A percentile compares a stretch with the other conserved stretches of the same genome.
Evolutionary conservation across 495 filamentous ascomycete genomes (phyloP).

Genomic region (Darksidea phi): DNA sequence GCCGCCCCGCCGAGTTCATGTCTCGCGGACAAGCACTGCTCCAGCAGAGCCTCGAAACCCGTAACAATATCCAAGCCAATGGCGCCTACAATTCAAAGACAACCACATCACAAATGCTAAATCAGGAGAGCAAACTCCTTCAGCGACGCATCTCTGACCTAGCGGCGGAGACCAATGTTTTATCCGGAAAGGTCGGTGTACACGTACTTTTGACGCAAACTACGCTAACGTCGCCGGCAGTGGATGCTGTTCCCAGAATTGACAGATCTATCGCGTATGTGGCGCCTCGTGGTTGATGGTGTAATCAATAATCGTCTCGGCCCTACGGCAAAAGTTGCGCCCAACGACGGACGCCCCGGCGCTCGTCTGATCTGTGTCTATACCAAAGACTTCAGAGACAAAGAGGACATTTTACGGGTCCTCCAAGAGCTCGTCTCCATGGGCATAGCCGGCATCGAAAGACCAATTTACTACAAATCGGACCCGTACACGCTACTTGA

Average conservation of each 20-base stretch:
- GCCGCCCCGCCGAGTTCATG: slow-evolving; percentile 45
- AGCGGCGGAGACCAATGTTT: slow-evolving; percentile 55
- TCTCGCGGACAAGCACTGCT: slow-evolving; percentile 49
- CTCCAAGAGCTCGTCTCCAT: slow-evolving; percentile 58
- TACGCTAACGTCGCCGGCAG: slow-evolving; percentile 35
- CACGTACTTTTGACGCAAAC: neutral
- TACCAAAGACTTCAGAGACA: slow-evolving; percentile 69
- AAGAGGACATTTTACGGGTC: slow-evolving; percentile 66
- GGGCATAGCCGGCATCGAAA: slow-evolving; percentile 52
- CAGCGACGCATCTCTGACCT: slow-evolving; percentile 56
- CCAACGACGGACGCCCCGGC: slow-evolving; percentile 44
- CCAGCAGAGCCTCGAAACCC: slow-evolving; percentile 45
- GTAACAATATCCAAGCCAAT: slow-evolving; percentile 45
- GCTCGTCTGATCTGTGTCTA: slow-evolving; percentile 70
- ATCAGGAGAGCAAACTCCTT: slow-evolving; percentile 51
- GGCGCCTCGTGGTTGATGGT: slow-evolving; percentile 62
- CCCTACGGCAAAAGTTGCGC: slow-evolving; percentile 66
- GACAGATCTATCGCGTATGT: slow-evolving; percentile 59
- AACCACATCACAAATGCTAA: slow-evolving; percentile 51
- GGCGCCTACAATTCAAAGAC: slow-evolving; percentile 43
- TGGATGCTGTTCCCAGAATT: slow-evolving; percentile 78
- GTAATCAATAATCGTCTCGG: slow-evolving; percentile 66
- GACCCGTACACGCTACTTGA: slow-evolving; percentile 76
- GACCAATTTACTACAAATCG: slow-evolving; percentile 73
- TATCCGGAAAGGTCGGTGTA: slow-evolving; percentile 58